phyloP scores from a whole-genome alignment of 306 rosid genomes.

The Myrica gale region DNA sequence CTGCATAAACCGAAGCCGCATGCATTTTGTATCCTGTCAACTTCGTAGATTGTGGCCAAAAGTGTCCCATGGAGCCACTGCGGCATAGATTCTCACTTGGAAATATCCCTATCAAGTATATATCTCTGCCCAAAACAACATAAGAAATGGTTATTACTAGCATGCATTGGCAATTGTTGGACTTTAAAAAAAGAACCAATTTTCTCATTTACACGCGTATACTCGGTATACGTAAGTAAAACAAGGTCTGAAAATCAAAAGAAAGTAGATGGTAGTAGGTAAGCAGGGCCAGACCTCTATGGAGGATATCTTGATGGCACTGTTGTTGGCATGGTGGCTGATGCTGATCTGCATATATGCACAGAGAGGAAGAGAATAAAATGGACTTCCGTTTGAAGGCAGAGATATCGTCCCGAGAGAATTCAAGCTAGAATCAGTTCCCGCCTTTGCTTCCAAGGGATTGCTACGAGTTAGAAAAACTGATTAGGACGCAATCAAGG shows the following conservation, averaged over 20 bases:
- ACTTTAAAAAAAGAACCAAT: too few relatives aligned
- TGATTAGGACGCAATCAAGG: too few relatives aligned
- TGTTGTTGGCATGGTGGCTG: not conserved
- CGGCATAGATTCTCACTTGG: conserved; percentile 33
- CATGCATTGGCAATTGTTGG: not conserved
- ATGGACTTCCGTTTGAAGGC: conserved; percentile 37
- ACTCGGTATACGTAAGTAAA: not conserved
- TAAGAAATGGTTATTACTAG: not conserved
- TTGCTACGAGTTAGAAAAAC: too few relatives aligned
- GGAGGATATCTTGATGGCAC: not conserved
- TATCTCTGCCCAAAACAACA: not conserved
- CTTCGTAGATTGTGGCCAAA: conserved; percentile 42
- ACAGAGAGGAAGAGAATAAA: conserved; percentile 21
- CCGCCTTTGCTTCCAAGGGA: conserved; percentile 39
- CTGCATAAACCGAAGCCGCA: conserved; percentile 31
- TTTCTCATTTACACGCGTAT: too few relatives aligned
- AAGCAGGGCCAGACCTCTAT: not conserved
- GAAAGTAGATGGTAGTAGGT: not conserved
- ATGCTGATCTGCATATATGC: conserved; percentile 1
- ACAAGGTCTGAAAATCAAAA: not conserved
- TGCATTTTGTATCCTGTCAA: conserved; percentile 47
- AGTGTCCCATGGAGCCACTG: conserved; percentile 70
- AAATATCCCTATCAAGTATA: not conserved
- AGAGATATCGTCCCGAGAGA: conserved; percentile 42
- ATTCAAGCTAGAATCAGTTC: conserved; percentile 50